Percentiles rank a stretch among this genome's conserved stretches.
These are phyloP conservation scores for Suillus subalutaceus DNA, from an alignment of 768 basidiomycete genomes.

Conservation along the genomic window DNA sequence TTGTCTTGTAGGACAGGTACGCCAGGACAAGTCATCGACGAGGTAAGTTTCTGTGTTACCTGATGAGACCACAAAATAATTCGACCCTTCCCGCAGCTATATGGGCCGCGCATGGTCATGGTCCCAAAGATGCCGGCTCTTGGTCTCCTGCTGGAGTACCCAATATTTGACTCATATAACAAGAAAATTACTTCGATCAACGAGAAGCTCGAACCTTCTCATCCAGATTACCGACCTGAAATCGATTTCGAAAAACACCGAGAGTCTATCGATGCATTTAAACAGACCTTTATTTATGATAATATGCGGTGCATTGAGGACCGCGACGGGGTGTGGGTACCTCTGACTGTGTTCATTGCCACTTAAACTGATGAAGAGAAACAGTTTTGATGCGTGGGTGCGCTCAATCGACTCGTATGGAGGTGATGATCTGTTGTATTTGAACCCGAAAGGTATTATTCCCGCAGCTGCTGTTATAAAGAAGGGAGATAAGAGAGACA, in stretches of 20 bases:
- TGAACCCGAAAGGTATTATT: conserved; percentile 78
- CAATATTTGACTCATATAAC: conserved; percentile 82
- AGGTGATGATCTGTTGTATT: conserved; percentile 77
- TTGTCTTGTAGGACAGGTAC: conserved; percentile 76
- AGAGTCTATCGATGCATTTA: conserved; percentile 79
- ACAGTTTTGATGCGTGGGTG: conserved; percentile 86
- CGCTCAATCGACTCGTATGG: conserved; percentile 72
- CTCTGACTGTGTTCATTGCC: background rate
- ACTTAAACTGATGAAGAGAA: conserved; percentile 4
- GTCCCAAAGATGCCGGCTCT: conserved; percentile 96
- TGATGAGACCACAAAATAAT: background rate
- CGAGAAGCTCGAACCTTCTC: conserved; percentile 51
- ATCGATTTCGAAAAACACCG: conserved; percentile 73
- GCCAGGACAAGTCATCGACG: conserved; percentile 73
- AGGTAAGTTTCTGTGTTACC: conserved; percentile 43
- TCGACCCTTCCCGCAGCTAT: conserved; percentile 53
- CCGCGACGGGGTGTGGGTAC: conserved; percentile 69
- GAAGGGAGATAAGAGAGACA: conserved; percentile 55
- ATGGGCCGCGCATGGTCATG: conserved; percentile 73
- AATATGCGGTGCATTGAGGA: conserved; percentile 87
- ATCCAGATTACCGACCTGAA: conserved; percentile 66
- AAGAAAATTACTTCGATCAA: conserved; percentile 47
- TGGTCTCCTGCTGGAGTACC: conserved; percentile 88
- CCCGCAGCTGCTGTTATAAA: conserved; percentile 70
- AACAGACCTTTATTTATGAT: conserved; percentile 82